A percentile compares a stretch with the other conserved stretches of the same genome.
Evolutionary conservation across 805 yeast genomes (phyloP).

Genomic region (Barnettozyma pratensis): DNA sequence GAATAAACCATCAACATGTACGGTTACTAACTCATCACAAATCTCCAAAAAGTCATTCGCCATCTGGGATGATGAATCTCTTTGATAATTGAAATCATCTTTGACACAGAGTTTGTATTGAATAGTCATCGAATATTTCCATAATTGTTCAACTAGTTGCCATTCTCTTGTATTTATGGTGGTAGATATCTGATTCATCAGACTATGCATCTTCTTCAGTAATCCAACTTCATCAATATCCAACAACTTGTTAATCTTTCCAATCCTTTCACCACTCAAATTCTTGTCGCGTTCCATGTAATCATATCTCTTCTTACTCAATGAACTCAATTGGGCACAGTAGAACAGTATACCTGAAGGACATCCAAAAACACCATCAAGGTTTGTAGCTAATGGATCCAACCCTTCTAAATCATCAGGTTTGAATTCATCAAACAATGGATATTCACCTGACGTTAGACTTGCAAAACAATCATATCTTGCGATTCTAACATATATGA

Average conservation of each 20-base stretch:
- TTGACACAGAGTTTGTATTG: neutral
- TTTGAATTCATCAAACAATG: slow-evolving; percentile 9
- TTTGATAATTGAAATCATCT: neutral
- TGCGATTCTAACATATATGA: slow-evolving; percentile 12
- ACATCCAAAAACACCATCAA: slow-evolving; percentile 14
- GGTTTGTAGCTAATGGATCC: slow-evolving; percentile 7
- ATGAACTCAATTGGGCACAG: slow-evolving; percentile 6
- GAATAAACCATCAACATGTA: slow-evolving; percentile 3
- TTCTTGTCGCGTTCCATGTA: neutral
- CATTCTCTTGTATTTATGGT: neutral
- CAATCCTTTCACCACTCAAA: neutral
- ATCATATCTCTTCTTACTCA: neutral
- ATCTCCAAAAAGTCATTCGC: too few relatives aligned
- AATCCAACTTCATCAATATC: neutral
- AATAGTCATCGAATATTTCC: slow-evolving; percentile 2
- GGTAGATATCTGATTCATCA: neutral
- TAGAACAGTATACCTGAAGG: slow-evolving; percentile 9
- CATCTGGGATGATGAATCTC: too few relatives aligned
- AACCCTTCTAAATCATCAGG: slow-evolving; percentile 2
- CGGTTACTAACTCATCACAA: neutral
- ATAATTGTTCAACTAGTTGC: neutral
- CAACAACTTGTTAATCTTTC: neutral
- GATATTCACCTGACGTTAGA: slow-evolving; percentile 11
- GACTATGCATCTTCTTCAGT: slow-evolving; percentile 2
- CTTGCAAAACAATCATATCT: slow-evolving; percentile 14